phyloP scores from a whole-genome alignment of 139 green algal genomes.

The Trebouxia sp. region DNA sequence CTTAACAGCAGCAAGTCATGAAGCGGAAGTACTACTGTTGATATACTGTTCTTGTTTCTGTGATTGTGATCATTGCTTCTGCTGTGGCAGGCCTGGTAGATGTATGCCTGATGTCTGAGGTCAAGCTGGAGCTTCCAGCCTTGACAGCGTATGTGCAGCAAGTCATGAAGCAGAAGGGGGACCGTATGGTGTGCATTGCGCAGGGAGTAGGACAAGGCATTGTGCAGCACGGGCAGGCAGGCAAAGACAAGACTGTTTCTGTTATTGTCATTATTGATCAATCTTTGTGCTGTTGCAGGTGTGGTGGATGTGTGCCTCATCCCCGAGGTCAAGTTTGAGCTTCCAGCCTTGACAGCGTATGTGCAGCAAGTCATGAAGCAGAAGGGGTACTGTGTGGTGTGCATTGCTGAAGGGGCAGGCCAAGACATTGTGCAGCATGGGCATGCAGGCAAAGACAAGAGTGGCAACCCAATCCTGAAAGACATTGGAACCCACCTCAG shows the following conservation, averaged over 20 bases:
- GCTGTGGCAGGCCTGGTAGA: slow-evolving; percentile 80
- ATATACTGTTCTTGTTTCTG: no score
- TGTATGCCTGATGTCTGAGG: slow-evolving; percentile 96
- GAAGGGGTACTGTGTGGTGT: slow-evolving; percentile 85
- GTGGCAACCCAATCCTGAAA: slow-evolving; percentile 84
- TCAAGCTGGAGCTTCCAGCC: slow-evolving; percentile 80
- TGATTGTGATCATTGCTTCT: background rate
- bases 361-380: slow-evolving; percentile 63
- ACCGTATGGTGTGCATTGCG: slow-evolving; percentile 84
- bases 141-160: slow-evolving; percentile 63
- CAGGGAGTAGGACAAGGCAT: slow-evolving; percentile 89
- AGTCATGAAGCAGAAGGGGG: slow-evolving; percentile 75
- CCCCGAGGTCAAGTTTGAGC: slow-evolving; percentile 87
- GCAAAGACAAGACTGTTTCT: slow-evolving; percentile 66
- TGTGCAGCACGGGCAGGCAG: slow-evolving; percentile 30
- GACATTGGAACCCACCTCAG: slow-evolving; percentile 88
- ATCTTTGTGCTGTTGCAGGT: slow-evolving; percentile 44
- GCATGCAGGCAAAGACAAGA: slow-evolving; percentile 69
- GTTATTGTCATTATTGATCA: background rate
- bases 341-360: slow-evolving; percentile 74
- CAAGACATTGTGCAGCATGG: slow-evolving; percentile 63
- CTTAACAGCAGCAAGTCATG: background rate
- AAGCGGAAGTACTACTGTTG: background rate
- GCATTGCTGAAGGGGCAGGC: slow-evolving; percentile 91
- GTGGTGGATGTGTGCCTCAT: slow-evolving; percentile 97